Percentiles rank a stretch among this genome's conserved stretches.
These are phyloP conservation scores for Claviceps quebecensis DNA, from an alignment of 2,329 filamentous ascomycete genomes.

Conservation along the genomic window DNA sequence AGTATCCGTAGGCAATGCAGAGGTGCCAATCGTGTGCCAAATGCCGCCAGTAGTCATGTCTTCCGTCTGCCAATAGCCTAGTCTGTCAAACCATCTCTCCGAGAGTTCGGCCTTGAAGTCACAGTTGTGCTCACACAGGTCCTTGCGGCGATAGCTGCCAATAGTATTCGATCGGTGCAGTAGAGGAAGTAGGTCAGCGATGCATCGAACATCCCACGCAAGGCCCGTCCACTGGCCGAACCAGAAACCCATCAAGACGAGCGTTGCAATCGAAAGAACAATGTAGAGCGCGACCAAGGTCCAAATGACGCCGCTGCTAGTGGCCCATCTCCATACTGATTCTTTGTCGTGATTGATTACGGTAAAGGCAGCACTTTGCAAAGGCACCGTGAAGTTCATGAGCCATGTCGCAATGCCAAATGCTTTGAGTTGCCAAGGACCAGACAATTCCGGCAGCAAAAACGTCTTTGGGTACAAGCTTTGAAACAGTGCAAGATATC, in stretches of 20 bases:
- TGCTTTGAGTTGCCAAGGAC: constrained; percentile 51
- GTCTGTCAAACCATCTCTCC: constrained; percentile 48
- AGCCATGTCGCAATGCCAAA: constrained; percentile 63
- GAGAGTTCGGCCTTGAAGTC: constrained; percentile 40
- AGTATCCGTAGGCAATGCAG: constrained; percentile 41
- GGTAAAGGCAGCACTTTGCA: constrained; percentile 66
- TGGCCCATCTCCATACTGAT: constrained; percentile 60
- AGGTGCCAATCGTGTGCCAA: constrained; percentile 64
- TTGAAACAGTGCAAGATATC: constrained; percentile 53
- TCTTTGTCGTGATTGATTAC: constrained; percentile 39
- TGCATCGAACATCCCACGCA: constrained; percentile 69
- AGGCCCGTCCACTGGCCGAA: constrained; percentile 54
- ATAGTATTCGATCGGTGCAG: constrained; percentile 70
- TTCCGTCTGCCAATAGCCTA: constrained; percentile 77
- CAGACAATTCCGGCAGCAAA: constrained; percentile 41
- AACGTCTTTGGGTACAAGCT: constrained; percentile 58
- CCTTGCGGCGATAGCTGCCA: constrained; percentile 56
- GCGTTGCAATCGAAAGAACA: constrained; percentile 43
- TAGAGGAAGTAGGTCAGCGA: constrained; percentile 69
- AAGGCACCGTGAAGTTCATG: constrained; percentile 63
- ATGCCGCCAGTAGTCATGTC: constrained; percentile 49
- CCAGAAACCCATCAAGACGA: constrained; percentile 48
- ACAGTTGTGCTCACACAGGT: constrained; percentile 31
- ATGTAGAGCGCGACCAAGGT: constrained; percentile 60
- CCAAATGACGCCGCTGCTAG: constrained; percentile 68